These are phyloP conservation scores for Jaltomata sinuosa DNA, from an alignment of 257 asterid species.

Conservation along the genomic window DNA sequence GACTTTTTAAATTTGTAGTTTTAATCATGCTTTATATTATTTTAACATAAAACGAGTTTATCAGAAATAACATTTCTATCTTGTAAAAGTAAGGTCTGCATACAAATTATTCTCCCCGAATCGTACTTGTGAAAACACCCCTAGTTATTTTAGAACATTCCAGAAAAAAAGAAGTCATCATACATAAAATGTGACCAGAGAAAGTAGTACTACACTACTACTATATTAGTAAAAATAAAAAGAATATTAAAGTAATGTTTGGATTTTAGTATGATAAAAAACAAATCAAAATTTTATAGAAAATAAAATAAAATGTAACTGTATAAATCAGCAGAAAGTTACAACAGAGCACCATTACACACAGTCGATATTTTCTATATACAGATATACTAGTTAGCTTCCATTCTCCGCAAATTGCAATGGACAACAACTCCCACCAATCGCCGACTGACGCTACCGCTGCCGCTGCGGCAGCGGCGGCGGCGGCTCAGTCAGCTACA, in stretches of 20 bases:
- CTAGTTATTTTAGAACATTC: too few relatives aligned
- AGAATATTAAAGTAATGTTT: background rate
- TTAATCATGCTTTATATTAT: too few relatives aligned
- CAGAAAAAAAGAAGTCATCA: background rate
- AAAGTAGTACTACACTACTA: too few relatives aligned
- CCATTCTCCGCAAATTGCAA: background rate
- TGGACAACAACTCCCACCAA: constrained; percentile 45
- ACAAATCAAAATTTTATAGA: background rate
- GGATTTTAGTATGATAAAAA: background rate
- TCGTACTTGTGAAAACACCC: too few relatives aligned
- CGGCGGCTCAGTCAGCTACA: constrained; percentile 19
- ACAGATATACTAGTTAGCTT: background rate
- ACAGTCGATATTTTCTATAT: background rate
- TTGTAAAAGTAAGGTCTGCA: too few relatives aligned
- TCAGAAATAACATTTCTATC: too few relatives aligned
- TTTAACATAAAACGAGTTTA: too few relatives aligned
- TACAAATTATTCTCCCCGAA: too few relatives aligned
- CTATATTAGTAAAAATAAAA: background rate
- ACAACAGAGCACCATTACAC: background rate
- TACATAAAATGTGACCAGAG: background rate
- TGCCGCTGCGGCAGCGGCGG: constrained; percentile 23
- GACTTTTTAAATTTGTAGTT: too few relatives aligned
- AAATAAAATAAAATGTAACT: background rate
- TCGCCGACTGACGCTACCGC: constrained; percentile 25
- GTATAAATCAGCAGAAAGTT: background rate